Base-by-base conservation (phyloP, 495 filamentous ascomycete genomes). In the Tuber borchii region DNA sequence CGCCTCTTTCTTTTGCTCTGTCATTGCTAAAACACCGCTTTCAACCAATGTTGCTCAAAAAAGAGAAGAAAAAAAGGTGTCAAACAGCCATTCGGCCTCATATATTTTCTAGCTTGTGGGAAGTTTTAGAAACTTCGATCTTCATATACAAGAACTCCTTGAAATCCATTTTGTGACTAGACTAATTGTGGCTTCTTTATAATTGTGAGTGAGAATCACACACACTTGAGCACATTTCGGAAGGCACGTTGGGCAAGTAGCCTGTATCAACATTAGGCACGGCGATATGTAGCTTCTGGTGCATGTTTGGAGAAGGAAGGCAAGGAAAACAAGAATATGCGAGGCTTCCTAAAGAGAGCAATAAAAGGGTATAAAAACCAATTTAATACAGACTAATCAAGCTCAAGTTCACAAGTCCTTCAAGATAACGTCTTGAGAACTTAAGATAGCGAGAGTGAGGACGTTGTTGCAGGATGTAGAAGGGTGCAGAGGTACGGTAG, bases 401-500 rank as follows among this genome's bases (percentile, higher is more conserved):
- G n/a, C n/a, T n/a, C n/a, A n/a, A n/a, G n/a, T n/a, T n/a, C n/a
- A n/a, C n/a, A n/a, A n/a, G n/a, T n/a, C n/a, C n/a, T n/a, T n/a
- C n/a, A n/a, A n/a, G n/a, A n/a, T n/a, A n/a, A n/a, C n/a, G n/a
- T n/a, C n/a, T n/a, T n/a, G n/a, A n/a, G n/a, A n/a, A n/a, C n/a
- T n/a, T n/a, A n/a, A n/a, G n/a, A n/a, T n/a, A n/a, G n/a, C 90
- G 10, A 90, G 83, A 40, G 86, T 84, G 4, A 92, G 89, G 6
- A 94, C 85, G 43, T 89, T 86, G 76, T 94, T 91, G 40, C 92
- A 90, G 68, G 93, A 87, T 14, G 85, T 82, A 2, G 92, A 91
- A 0, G 92, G 86, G 0, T 87, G 48, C 88, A 87, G 12, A 94
- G 82, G n/a, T n/a, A n/a, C n/a, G n/a, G n/a, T n/a, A n/a, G n/a